phyloP scores from a whole-genome alignment of 2,329 filamentous ascomycete species.

The Neonectria magnoliae region DNA sequence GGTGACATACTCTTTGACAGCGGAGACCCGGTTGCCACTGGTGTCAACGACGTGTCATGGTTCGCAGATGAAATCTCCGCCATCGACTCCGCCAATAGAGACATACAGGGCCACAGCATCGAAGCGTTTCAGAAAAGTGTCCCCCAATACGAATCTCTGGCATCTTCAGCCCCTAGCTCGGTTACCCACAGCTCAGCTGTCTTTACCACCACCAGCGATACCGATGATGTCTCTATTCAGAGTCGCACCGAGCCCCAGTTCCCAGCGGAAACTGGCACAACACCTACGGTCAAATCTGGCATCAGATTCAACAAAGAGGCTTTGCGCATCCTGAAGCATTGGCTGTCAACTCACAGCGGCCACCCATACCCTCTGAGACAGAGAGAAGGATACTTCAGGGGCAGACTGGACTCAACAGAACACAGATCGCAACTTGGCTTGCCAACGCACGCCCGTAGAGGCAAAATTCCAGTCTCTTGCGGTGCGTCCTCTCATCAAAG shows the following conservation, averaged over 20 bases:
- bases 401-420: constrained; percentile 78
- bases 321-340: constrained; percentile 79
- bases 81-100: neutral
- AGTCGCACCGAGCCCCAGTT: neutral
- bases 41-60: constrained; percentile 1
- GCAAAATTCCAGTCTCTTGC: constrained; percentile 63
- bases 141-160: neutral
- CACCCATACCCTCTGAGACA: constrained; percentile 86
- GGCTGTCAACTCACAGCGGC: constrained; percentile 77
- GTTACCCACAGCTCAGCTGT: neutral
- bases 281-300: constrained; percentile 8
- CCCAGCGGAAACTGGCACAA: neutral
- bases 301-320: constrained; percentile 72
- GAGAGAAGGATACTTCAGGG: constrained; percentile 80
- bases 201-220: neutral
- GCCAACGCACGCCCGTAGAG: constrained; percentile 81
- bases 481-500: neutral
- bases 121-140: neutral
- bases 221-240: neutral
- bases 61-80: neutral
- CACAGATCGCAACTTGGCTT: constrained; percentile 89
- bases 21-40: neutral
- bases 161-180: neutral
- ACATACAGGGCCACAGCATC: neutral
- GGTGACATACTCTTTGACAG: neutral